A percentile compares a stretch with the other conserved stretches of the same genome.
Conservation (phyloP, 345 rosid genomes). For the Salix koriyanagi region DNA sequence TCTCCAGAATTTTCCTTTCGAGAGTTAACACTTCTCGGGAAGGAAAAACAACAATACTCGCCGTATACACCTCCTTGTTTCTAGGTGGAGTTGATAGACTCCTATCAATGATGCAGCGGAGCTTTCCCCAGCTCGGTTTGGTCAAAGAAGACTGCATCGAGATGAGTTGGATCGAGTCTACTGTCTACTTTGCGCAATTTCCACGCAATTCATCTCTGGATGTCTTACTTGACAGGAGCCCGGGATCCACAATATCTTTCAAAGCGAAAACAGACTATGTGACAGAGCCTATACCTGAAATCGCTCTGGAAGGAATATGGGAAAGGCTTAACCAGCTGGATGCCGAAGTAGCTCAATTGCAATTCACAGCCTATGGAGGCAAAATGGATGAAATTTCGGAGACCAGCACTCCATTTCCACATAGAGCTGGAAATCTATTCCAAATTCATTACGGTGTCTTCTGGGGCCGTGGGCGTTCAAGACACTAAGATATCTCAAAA, state of each 20-base stretch:
- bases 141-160: background rate
- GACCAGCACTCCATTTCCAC: constrained; percentile 28
- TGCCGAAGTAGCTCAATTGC: constrained; percentile 11
- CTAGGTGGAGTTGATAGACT: constrained; percentile 35
- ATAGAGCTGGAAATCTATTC: constrained; percentile 48
- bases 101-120: constrained; percentile 18
- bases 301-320: constrained; percentile 39
- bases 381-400: constrained; percentile 48
- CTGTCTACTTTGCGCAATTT: background rate
- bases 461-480: constrained; percentile 34
- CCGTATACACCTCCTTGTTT: constrained; percentile 26
- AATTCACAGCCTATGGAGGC: constrained; percentile 54
- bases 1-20: constrained; percentile 21
- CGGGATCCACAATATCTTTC: constrained; percentile 21
- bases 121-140: constrained; percentile 25
- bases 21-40: constrained; percentile 21
- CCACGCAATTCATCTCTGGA: background rate
- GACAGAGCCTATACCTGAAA: constrained; percentile 25
- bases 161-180: background rate
- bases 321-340: constrained; percentile 27
- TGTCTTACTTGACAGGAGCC: constrained; percentile 34
- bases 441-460: constrained; percentile 33
- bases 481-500: too few species aligned
- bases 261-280: constrained; percentile 77
- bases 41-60: constrained; percentile 24